These are phyloP conservation scores for Penicillium turbatum DNA, from an alignment of 495 filamentous ascomycete species.

Conservation along the genomic window DNA sequence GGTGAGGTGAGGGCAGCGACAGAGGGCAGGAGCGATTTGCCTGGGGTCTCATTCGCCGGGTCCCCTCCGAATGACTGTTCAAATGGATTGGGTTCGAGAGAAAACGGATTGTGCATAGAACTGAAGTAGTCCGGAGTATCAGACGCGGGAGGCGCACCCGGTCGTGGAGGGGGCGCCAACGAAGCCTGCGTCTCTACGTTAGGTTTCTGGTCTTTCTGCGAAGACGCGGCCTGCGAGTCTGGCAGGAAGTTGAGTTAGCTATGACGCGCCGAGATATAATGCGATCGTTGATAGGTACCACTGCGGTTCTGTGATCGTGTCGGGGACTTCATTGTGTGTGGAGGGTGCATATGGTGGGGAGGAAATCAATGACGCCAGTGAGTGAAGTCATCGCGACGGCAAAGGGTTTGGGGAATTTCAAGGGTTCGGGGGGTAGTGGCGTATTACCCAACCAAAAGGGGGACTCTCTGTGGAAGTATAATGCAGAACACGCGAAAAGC, in stretches of 20 bases:
- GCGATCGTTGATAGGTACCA: slow-evolving; percentile 30
- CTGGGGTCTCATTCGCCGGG: slow-evolving; percentile 70
- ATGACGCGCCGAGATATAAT: slow-evolving; percentile 13
- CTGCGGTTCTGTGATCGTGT: slow-evolving; percentile 19
- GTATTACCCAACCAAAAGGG: slow-evolving; percentile 35
- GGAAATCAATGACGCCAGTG: slow-evolving; percentile 40
- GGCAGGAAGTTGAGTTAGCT: slow-evolving; percentile 25
- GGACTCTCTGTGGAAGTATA: slow-evolving; percentile 12
- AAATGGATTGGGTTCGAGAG: slow-evolving; percentile 91
- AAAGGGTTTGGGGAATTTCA: slow-evolving; percentile 24
- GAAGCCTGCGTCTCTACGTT: slow-evolving; percentile 44
- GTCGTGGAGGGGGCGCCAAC: slow-evolving; percentile 77
- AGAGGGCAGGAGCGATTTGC: slow-evolving; percentile 83
- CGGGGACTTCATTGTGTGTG: slow-evolving; percentile 19
- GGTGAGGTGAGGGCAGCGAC: slow-evolving; percentile 91
- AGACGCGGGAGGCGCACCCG: slow-evolving; percentile 49
- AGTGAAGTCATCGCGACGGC: slow-evolving; percentile 47
- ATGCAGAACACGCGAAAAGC: slow-evolving; percentile 12
- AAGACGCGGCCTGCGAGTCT: slow-evolving; percentile 44
- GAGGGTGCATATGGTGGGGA: slow-evolving; percentile 12
- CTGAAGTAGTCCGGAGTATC: slow-evolving; percentile 79
- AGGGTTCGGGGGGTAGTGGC: slow-evolving; percentile 33
- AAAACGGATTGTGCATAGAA: slow-evolving; percentile 58
- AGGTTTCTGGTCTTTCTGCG: slow-evolving; percentile 42
- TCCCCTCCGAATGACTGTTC: slow-evolving; percentile 79